Percentiles rank a stretch among this genome's conserved stretches.
Evolutionary conservation across 768 basidiomycete genomes (phyloP).

Genomic region (Lactarius tabidus): DNA sequence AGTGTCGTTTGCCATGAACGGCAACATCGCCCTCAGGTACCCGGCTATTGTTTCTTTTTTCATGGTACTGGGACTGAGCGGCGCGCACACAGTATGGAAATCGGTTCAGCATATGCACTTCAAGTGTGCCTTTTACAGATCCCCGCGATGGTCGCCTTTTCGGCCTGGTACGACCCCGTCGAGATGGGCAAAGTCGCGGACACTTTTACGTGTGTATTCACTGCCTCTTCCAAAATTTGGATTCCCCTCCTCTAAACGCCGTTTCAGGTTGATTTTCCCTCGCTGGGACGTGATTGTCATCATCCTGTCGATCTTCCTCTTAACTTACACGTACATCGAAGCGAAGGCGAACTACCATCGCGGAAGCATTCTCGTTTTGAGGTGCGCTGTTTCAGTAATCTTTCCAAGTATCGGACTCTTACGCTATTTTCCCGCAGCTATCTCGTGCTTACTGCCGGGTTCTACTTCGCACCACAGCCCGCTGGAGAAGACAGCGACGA

Average conservation of each 20-base stretch:
- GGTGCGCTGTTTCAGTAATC: conserved; percentile 42
- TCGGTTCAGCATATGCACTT: conserved; percentile 96
- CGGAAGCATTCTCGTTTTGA: conserved; percentile 91
- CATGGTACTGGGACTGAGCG: conserved; percentile 1
- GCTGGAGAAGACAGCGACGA: conserved; percentile 25
- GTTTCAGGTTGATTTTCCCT: conserved; percentile 85
- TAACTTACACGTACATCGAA: conserved; percentile 99
- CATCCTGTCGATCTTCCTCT: conserved; percentile 92
- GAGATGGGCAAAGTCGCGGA: conserved; percentile 83
- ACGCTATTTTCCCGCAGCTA: conserved; percentile 52
- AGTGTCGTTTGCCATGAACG: conserved; percentile 94
- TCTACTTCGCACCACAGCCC: conserved; percentile 75
- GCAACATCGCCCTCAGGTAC: conserved; percentile 93
- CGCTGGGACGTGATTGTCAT: conserved; percentile 96
- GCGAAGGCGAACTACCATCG: conserved; percentile 98
- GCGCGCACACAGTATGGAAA: conserved; percentile 83
- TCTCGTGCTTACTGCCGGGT: conserved; percentile 84
- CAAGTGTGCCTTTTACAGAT: conserved; percentile 98
- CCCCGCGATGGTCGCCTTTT: conserved; percentile 98
- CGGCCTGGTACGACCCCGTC: conserved; percentile 87
- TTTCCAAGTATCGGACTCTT: neutral
- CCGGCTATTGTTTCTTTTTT: conserved; percentile 22
- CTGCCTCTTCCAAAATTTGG: neutral
- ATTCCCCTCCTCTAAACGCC: neutral
- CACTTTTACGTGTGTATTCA: conserved; percentile 81